phyloP scores from a whole-genome alignment of 345 rosid genomes.

The Acer yangbiense region DNA sequence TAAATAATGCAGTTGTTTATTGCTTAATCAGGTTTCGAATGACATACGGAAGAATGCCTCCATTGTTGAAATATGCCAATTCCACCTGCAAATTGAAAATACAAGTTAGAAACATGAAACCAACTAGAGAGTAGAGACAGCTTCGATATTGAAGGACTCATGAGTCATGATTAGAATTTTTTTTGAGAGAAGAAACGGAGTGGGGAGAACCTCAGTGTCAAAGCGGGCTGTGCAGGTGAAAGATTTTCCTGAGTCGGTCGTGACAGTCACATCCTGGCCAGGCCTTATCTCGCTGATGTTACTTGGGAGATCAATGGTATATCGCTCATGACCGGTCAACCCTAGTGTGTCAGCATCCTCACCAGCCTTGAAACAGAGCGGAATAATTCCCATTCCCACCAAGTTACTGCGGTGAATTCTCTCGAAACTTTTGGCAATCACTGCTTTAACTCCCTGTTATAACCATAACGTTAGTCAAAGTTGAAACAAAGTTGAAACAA shows the following conservation, averaged over 20 bases:
- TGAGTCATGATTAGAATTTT: neutral
- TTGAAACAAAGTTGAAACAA: neutral
- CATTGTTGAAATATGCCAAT: constrained; percentile 82
- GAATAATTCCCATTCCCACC: constrained; percentile 98
- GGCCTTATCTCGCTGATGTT: constrained; percentile 75
- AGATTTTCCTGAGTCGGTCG: constrained; percentile 78
- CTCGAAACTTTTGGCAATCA: constrained; percentile 95
- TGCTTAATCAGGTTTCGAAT: constrained; percentile 80
- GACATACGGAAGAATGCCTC: constrained; percentile 96
- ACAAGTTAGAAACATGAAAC: too few relatives aligned
- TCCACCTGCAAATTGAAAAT: constrained; percentile 70
- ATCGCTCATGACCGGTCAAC: constrained; percentile 89
- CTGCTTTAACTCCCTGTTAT: constrained; percentile 93
- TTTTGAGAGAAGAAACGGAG: neutral
- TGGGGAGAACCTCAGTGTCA: constrained; percentile 81
- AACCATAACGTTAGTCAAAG: constrained; percentile 17
- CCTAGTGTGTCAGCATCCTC: constrained; percentile 92
- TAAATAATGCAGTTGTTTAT: constrained; percentile 21
- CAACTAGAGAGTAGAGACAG: too few relatives aligned
- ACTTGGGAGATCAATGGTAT: constrained; percentile 80
- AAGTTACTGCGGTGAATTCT: constrained; percentile 97
- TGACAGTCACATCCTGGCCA: constrained; percentile 92
- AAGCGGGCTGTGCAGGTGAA: constrained; percentile 92
- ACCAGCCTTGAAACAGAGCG: constrained; percentile 90
- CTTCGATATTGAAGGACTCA: too few relatives aligned